Evolutionary conservation across 108 stramenopile species (phyloP), one percentile per base, ranked within the genome.

Genomic region (Chaetoceros muelleri): DNA sequence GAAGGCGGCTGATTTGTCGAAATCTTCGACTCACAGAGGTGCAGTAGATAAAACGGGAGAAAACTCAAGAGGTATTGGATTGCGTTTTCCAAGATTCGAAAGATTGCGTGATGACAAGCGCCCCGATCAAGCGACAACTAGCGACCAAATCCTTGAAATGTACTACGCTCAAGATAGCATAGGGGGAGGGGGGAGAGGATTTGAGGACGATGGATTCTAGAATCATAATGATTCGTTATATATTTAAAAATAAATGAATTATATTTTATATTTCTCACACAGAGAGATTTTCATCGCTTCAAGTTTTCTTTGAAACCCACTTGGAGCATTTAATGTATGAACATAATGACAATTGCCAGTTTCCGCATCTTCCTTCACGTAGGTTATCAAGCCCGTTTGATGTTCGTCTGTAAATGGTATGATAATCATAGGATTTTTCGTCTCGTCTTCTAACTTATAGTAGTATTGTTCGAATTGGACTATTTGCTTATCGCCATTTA

Each of bases 11-110:
- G 97, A 98, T 67, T 58, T 98, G 52, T 86, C 84, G 31, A 89
- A 89, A 53, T 93, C 90, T 7, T 88, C 89, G 23, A 72, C 88
- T 17, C 93, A 97, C 66, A 78, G 74, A 30, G 96, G 93, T 7
- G 96, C 94, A 7, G 27, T 90, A 1, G 94, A 84, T 10, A 85
- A 85, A 57, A 78, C 76, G 1, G 88, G 85, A 20, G 86, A 93
- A 50, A 74, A 61, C 52, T 90, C 73, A 34, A 81, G 95, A 30
- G 96, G 99, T 26, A 99, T 99, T 73, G 98, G 95, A 8, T 63
- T 98, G 61, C 95, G 99, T 17, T 99, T 99, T 72, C 99, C 99
- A 26, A 83, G 99, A 18, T 95, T 97, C 62, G 86, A 98, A 57
- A 90, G 97, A 1, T 53, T 96, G 57, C 86, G 99, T n/a, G 79